A percentile compares a stretch with the other conserved stretches of the same genome.
Evolutionary conservation across 2,329 filamentous ascomycete genomes (phyloP).

Genomic region (Colletotrichum sp.): DNA sequence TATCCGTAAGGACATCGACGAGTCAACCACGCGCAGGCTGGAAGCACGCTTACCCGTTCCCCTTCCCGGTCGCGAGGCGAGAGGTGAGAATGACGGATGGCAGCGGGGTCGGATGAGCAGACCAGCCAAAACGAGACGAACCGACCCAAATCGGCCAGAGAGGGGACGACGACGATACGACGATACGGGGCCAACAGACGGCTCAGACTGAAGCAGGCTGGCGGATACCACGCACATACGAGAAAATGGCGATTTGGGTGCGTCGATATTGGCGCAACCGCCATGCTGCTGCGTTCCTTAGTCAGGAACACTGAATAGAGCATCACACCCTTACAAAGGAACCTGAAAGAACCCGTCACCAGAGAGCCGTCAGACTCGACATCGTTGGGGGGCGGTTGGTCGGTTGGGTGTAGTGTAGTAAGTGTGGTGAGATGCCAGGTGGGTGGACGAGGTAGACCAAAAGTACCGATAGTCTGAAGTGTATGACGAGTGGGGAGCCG

Average conservation of each 20-base stretch:
- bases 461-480: neutral
- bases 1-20: neutral
- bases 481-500: neutral
- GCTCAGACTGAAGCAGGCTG: neutral
- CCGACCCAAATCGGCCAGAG: neutral
- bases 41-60: neutral
- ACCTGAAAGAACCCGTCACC: neutral
- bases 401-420: neutral
- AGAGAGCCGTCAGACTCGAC: neutral
- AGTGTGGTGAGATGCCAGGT: neutral
- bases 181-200: neutral
- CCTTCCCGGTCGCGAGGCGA: neutral
- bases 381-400: neutral
- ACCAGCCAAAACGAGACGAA: slow-evolving; percentile 9
- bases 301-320: slow-evolving; percentile 13
- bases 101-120: neutral
- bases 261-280: neutral
- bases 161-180: neutral
- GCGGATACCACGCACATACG: neutral
- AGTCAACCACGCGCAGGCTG: neutral
- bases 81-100: neutral
- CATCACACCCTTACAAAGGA: neutral
- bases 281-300: neutral
- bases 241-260: slow-evolving; percentile 5
- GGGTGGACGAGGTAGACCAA: neutral